Evolutionary conservation across 495 filamentous ascomycete species (phyloP), one percentile per base, ranked within the genome.

Genomic region (Penicillium salamii): DNA sequence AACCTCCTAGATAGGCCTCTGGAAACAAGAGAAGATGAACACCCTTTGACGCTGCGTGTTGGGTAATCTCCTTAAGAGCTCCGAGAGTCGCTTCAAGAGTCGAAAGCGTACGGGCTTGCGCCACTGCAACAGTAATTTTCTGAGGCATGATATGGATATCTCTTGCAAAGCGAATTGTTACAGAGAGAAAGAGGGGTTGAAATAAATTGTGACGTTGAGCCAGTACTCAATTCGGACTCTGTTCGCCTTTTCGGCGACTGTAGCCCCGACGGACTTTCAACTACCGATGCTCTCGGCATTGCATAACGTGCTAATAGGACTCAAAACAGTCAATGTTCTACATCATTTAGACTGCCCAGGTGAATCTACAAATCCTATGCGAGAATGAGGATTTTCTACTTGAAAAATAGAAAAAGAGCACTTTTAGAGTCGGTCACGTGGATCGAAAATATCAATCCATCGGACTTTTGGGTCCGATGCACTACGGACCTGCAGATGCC

Each of bases 1-100:
- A 97, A 7, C 92, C 92, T 15, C 92, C 92, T 0, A 97, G 77
- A 63, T 89, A 97, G 20, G 92, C 92, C 72, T 97, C 92, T 0
- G 92, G 92, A 56, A 96, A 93, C 34, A 97, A 81, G 14, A 97
- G 69, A 42, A 97, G 77, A 59, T 92, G 78, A 20, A 88, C 78
- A 23, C 78, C 76, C 42, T 44, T 44, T 33, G 42, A 44, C 21
- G 42, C 42, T 33, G 42, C 42, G 9, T 44, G 28, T 9, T 44
- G 42, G 32, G 85, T 80, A 14, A 84, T 80, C 11, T 61, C 48
- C 37, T 79, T 69, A n/a, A 96, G 80, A 9, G 83, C 78, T 5
- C 61, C 40, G 40, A 97, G 81, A 2, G 91, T 96, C 19, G 77
- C 70, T 7, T 74, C 34, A 8, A 84, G 80, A 11, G 84, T 85